These are phyloP conservation scores for Leccinum pachyderme DNA, from an alignment of 1,284 basidiomycete species.

Conservation along the genomic window DNA sequence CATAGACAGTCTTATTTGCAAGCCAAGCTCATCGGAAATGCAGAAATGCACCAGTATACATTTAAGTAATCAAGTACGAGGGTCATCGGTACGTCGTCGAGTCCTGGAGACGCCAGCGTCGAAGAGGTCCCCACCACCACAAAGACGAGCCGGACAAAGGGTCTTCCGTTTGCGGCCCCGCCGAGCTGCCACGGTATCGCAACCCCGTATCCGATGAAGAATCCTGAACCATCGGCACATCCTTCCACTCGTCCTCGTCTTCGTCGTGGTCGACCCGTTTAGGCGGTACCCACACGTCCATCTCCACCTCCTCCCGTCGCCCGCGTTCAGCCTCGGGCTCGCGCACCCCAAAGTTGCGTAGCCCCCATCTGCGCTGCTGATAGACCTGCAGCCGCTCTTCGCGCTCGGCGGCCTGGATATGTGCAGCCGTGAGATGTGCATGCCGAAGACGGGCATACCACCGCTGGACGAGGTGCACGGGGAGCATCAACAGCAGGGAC, in stretches of 20 bases:
- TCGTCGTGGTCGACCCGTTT: constrained; percentile 3
- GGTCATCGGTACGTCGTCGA: constrained; percentile 62
- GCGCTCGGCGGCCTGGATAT: constrained; percentile 62
- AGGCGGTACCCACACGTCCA: constrained; percentile 13
- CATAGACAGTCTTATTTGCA: constrained; percentile 9
- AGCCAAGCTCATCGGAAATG: constrained; percentile 18
- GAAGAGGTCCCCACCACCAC: constrained; percentile 79
- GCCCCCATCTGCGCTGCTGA: constrained; percentile 56
- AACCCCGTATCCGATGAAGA: constrained; percentile 1
- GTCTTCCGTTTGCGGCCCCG: constrained; percentile 3
- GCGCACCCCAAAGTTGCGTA: constrained; percentile 68
- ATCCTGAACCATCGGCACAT: not conserved
- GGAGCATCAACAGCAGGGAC: constrained; percentile 19
- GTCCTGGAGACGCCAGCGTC: constrained; percentile 71
- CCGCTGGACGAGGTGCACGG: constrained; percentile 42
- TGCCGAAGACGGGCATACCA: constrained; percentile 60
- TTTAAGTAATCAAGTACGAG: not conserved
- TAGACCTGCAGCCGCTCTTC: constrained; percentile 60
- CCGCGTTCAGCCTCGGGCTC: constrained; percentile 25
- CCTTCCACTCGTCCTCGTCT: constrained; percentile 15
- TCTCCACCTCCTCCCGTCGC: constrained; percentile 21
- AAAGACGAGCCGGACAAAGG: constrained; percentile 38
- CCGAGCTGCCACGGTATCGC: constrained; percentile 13
- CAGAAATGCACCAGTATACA: not conserved
- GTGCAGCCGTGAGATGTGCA: constrained; percentile 65